A percentile compares a stretch with the other conserved stretches of the same genome.
phyloP scores from a whole-genome alignment of 2,329 filamentous ascomycete genomes.

The Bipolaris gigantea region DNA sequence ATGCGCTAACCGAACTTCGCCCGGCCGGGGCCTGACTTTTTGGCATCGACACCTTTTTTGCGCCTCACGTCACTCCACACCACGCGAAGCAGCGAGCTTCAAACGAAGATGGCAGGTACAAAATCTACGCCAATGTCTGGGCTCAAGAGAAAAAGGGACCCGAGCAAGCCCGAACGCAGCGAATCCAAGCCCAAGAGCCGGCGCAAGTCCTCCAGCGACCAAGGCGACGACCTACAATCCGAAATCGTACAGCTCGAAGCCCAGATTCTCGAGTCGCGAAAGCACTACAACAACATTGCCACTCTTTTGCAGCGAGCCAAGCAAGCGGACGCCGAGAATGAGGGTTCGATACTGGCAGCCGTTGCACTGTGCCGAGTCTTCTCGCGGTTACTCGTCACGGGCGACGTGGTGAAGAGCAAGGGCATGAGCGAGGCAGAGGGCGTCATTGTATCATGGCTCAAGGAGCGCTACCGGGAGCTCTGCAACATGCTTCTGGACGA shows the following conservation, averaged over 20 bases:
- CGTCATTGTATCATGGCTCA: conserved; percentile 77
- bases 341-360: conserved; percentile 67
- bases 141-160: conserved; percentile 50
- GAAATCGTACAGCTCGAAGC: conserved; percentile 76
- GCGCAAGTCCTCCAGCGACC: conserved; percentile 34
- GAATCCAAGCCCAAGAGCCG: conserved; percentile 45
- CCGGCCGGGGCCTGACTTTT: conserved; percentile 24
- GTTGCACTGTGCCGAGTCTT: conserved; percentile 87
- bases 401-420: conserved; percentile 67
- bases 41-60: conserved; percentile 16
- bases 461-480: conserved; percentile 72
- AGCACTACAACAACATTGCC: conserved; percentile 89
- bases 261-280: conserved; percentile 80
- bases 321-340: conserved; percentile 55
- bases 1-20: conserved; percentile 31
- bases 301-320: conserved; percentile 63
- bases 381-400: conserved; percentile 74
- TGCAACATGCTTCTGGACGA: conserved; percentile 60
- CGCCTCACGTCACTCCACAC: conserved; percentile 1
- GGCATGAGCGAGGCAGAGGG: conserved; percentile 71
- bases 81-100: not conserved
- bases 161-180: conserved; percentile 39
- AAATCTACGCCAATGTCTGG: conserved; percentile 31
- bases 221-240: conserved; percentile 52
- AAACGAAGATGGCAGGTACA: conserved; percentile 42